These are phyloP conservation scores for Ulvella scutata DNA, from an alignment of 139 green algal species.

Conservation along the genomic window DNA sequence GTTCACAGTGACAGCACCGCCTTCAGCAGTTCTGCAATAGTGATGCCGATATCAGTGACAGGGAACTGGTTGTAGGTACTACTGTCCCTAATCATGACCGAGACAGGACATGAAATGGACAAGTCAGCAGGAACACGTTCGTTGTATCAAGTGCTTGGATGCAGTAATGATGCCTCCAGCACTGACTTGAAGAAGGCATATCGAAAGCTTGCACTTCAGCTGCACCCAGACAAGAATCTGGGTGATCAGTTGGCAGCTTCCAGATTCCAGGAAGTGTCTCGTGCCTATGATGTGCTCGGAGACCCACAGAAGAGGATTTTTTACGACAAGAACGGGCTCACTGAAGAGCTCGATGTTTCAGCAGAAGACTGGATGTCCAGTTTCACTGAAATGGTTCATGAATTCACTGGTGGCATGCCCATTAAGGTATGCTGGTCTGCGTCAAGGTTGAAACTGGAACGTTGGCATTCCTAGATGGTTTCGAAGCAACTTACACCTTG, in stretches of 20 bases:
- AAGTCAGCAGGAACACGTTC: too few species aligned
- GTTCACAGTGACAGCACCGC: too few species aligned
- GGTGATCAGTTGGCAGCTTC: constrained; percentile 11
- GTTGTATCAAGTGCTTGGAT: background rate
- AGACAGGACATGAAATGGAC: too few species aligned
- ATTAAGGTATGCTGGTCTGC: too few species aligned
- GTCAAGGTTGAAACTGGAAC: too few species aligned
- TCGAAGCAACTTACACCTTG: background rate
- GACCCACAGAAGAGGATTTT: constrained; percentile 19
- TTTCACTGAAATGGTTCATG: constrained; percentile 20
- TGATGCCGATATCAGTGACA: too few species aligned
- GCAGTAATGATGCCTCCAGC: background rate
- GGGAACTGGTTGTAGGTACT: too few species aligned
- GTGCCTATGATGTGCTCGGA: constrained; percentile 20
- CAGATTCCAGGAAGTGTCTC: constrained; percentile 20
- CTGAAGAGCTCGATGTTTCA: constrained; percentile 16
- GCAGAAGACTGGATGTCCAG: constrained; percentile 15
- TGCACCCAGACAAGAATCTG: constrained; percentile 36
- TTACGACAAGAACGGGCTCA: constrained; percentile 20
- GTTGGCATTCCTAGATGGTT: background rate
- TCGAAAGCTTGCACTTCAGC: constrained; percentile 18
- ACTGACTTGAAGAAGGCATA: constrained; percentile 22
- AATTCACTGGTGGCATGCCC: constrained; percentile 9
- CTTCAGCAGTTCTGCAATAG: too few species aligned
- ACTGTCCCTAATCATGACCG: too few species aligned